Evolutionary conservation across 768 basidiomycete genomes (phyloP), one percentile per base, ranked within the genome.

Genomic region (Tulasnella sp.): DNA sequence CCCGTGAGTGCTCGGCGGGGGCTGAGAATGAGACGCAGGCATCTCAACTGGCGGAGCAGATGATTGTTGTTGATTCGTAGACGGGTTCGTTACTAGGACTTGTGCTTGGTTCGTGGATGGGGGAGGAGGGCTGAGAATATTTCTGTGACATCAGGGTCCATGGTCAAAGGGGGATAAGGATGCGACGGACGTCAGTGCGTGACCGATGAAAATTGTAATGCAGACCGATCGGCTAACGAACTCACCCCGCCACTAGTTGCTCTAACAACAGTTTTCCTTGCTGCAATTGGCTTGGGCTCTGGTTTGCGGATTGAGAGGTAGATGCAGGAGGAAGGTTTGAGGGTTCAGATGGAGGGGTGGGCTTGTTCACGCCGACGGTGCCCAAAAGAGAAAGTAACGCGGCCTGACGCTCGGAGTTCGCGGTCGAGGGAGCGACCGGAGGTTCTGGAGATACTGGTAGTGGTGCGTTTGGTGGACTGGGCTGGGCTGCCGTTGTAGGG

Each of bases 171-270:
- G 63, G 45, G 37, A 35, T 17, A 17, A 5, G 46, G 40, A 40
- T 45, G 3, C 66, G 59, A 66, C 65, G 69, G 62, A 64, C 67
- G 66, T 62, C 55, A 41, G 57, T 41, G 65, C 67, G 37, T 39
- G 17, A 21, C 43, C 41, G 35, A 37, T 61, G 45, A 32, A 32
- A 36, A 46, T 48, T 36, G 23, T 49, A 40, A 49, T 19, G 17
- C 12, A 14, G 25, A 41, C 43, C 58, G 62, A 57, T 29, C 17
- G 34, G 21, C 15, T 25, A 42, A 27, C 55, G 59, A 14, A 74
- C 83, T 70, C 66, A 89, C 86, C 84, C 82, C 57, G 80, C 74
- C 81, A 90, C 85, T 59, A 90, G 72, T 66, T 87, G 84, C 62
- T 90, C 86, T 59, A 90, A 69, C 62, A 89, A 67, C 59, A 81